Percentiles rank a stretch among this genome's conserved stretches.
Evolutionary conservation across 2,329 filamentous ascomycete species (phyloP).

Genomic region (Passalora sequoiae): DNA sequence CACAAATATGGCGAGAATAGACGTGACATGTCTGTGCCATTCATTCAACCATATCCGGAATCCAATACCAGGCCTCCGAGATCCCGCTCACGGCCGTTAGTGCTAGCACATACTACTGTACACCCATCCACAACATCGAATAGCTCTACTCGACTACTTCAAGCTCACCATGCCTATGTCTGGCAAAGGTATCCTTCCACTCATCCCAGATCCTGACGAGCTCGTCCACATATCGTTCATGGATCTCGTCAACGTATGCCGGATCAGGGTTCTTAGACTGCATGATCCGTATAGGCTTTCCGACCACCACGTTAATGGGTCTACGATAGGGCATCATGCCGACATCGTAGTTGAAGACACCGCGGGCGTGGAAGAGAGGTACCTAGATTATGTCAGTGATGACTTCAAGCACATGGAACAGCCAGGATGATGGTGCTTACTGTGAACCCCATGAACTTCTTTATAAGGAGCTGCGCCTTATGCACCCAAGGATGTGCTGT

Average conservation of each 20-base stretch:
- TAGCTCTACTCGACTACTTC: conserved; percentile 60
- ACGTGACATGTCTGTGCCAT: too few relatives aligned
- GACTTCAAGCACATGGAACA: conserved; percentile 65
- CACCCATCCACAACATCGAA: too few relatives aligned
- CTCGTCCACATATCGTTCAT: conserved; percentile 72
- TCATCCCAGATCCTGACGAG: conserved; percentile 67
- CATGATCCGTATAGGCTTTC: conserved; percentile 68
- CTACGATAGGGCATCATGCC: conserved; percentile 90
- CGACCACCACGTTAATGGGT: conserved; percentile 84
- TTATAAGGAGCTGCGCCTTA: conserved; percentile 74
- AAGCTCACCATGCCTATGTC: conserved; percentile 58
- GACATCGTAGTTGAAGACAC: conserved; percentile 96
- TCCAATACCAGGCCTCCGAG: too few relatives aligned
- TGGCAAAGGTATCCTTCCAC: conserved; percentile 72
- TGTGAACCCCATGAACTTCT: conserved; percentile 85
- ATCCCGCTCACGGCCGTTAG: too few relatives aligned
- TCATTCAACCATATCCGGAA: too few relatives aligned
- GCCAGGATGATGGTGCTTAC: conserved; percentile 52
- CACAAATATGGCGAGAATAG: too few relatives aligned
- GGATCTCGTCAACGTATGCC: conserved; percentile 73
- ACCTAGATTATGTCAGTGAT: conserved; percentile 50
- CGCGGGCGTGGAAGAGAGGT: conserved; percentile 80
- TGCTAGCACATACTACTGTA: too few relatives aligned
- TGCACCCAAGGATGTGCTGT: conserved; percentile 73
- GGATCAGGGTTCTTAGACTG: conserved; percentile 61